Evolutionary conservation across 2,329 filamentous ascomycete genomes (phyloP), one percentile per base, ranked within the genome.

Genomic region (Talaromyces pinophilus): DNA sequence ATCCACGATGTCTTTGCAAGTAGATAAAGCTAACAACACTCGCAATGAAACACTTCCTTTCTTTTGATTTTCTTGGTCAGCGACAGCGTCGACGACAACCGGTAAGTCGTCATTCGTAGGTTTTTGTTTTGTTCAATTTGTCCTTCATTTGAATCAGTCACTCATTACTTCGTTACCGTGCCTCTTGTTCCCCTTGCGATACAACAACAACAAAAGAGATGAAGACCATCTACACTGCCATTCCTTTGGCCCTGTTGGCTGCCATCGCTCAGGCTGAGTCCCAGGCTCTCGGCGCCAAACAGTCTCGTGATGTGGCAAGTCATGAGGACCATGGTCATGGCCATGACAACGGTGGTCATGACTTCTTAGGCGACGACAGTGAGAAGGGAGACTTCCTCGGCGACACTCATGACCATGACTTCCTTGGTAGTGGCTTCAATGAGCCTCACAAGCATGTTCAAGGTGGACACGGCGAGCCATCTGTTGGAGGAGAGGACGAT

Each of bases 171-270:
- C 15, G 38, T 63, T 52, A 35, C 35, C 25, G 44, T 59, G 61
- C 61, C 62, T 54, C n/a, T 33, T 28, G 46, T 44, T 35, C 38
- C 28, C 30, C 17, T 6, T 42, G 63, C 65, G 65, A 68, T 68
- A 68, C 40, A 62, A 44, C 60, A 46, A 35, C 25, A 65, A 33
- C 17, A 55, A 46, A 54, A 22, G 44, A 65, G 42, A 79, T 79
- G 77, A 79, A 79, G 73, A 74, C 72, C 55, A 71, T 78, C 55
- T 70, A 74, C 35, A 73, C 70, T 54, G 76, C 76, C 61, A 74
- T 79, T 54, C 75, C 77, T 5, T 67, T 79, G 19, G 77, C 77
- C 57, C 68, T 78, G 19, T 68, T 79, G 62, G 77, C 73, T 59
- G 73, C 74, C 15, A 72, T 74, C 54, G 75, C 72, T 13, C 72